phyloP scores from a whole-genome alignment of 257 asterid genomes.

The Handroanthus guayacan region DNA sequence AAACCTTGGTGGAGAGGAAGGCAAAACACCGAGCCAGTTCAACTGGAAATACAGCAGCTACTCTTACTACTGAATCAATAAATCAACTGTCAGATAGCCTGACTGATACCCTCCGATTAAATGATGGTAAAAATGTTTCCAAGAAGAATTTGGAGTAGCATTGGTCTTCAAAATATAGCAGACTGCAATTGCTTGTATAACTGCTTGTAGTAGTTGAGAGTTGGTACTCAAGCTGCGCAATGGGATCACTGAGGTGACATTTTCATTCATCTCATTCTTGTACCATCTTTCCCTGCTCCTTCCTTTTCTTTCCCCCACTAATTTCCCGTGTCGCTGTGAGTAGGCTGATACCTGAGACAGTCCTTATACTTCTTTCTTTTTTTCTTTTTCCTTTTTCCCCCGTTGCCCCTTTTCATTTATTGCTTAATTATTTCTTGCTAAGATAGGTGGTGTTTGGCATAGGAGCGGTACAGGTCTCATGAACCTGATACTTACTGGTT shows the following conservation, averaged over 20 bases:
- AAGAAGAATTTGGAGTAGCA: constrained; percentile 56
- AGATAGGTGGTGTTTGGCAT: constrained; percentile 51
- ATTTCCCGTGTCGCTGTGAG: constrained; percentile 41
- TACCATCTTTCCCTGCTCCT: constrained; percentile 31
- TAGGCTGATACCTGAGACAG: constrained; percentile 44
- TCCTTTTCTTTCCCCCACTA: constrained; percentile 35
- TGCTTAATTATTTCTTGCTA: constrained; percentile 40
- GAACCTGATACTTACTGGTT: constrained; percentile 43
- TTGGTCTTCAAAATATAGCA: constrained; percentile 38
- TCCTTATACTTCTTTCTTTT: constrained; percentile 27
- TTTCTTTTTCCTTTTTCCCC: background rate
- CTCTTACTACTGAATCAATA: constrained; percentile 63
- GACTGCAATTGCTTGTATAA: constrained; percentile 41
- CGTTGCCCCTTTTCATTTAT: constrained; percentile 2
- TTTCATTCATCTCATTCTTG: constrained; percentile 51
- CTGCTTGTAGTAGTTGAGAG: constrained; percentile 41
- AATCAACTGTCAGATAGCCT: constrained; percentile 78
- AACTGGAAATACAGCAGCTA: constrained; percentile 49
- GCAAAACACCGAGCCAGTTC: constrained; percentile 68
- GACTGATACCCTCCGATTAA: constrained; percentile 71
- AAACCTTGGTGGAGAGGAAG: constrained; percentile 76
- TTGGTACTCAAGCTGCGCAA: constrained; percentile 47
- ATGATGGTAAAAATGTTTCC: constrained; percentile 60
- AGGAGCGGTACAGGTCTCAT: constrained; percentile 40
- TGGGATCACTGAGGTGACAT: constrained; percentile 59